Base-by-base conservation (phyloP, 805 yeast genomes). In the Maudiozyma barnettii region DNA sequence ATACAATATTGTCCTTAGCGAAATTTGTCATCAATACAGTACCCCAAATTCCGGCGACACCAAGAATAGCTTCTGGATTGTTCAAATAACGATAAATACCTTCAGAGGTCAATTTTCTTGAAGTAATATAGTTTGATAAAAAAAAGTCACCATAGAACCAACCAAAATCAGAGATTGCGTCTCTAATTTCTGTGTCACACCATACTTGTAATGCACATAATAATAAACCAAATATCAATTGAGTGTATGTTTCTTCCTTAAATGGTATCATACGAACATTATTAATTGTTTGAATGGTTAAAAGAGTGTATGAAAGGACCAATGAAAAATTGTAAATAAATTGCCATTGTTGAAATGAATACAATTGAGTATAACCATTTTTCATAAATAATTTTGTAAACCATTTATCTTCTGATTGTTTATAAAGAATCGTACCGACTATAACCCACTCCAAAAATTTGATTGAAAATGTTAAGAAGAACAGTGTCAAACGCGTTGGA, bases 141-240 rank as follows among this genome's bases (percentile, higher is more conserved):
- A 84, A 85, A 65, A 85, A 85, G 63, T 85, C 95, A 48, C 95
- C 95, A 62, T 82, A 85, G 57, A 84, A 85, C 93, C 93, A 85
- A n/a, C 95, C 93, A 64, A 81, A 84, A 51, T 82, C 83, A 2
- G 91, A 91, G 53, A 85, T 78, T 44, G 84, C 79, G 40, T 77
- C 77, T 52, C 79, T 73, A 35, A 84, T 83, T 29, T 87, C 83
- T 21, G 72, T 56, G 54, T 83, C 79, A 33, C 87, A 82, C 83
- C 87, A 79, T 16, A 74, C 60, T 56, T 85, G 95, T 26, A 85
- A 69, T 7, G 72, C 54, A 14, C 81, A 68, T 33, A 84, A 68
- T 49, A 78, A 61, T 1, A 66, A 50, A 10, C 91, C 91, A 42
- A 81, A 57, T 46, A 82, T 81, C n/a, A 76, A 53, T 51, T 54